Evolutionary conservation across 2,329 filamentous ascomycete species (phyloP).

Genomic region (Polytolypa hystricis): DNA sequence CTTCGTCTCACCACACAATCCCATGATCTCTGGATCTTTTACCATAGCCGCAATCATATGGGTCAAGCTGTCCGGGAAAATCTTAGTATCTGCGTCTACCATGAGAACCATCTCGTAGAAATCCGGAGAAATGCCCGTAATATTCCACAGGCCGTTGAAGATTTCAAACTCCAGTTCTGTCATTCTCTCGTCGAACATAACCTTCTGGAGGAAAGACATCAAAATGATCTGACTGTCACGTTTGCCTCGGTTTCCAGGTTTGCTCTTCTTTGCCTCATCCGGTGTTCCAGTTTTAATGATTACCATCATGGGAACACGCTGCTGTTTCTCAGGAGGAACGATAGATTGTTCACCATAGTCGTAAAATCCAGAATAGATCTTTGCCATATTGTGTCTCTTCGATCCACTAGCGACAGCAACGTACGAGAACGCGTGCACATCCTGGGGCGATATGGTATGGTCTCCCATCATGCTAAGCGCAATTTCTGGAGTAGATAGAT

Average conservation of each 20-base stretch:
- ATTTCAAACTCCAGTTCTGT: conserved; percentile 98
- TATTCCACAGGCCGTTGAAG: conserved; percentile 98
- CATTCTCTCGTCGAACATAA: conserved; percentile 99
- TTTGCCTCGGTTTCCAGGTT: conserved; percentile 96
- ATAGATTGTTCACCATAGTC: conserved; percentile 76
- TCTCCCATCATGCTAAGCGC: conserved; percentile 92
- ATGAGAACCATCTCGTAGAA: conserved; percentile 97
- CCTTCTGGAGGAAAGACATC: conserved; percentile 99
- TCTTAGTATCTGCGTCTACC: conserved; percentile 98
- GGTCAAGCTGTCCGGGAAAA: conserved; percentile 94
- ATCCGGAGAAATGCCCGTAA: conserved; percentile 94
- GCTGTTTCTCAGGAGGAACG: conserved; percentile 77
- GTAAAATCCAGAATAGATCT: conserved; percentile 96
- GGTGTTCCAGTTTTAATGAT: conserved; percentile 93
- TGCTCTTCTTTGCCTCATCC: conserved; percentile 66
- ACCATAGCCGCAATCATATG: conserved; percentile 99
- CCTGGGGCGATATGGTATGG: conserved; percentile 63
- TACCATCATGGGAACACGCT: conserved; percentile 94
- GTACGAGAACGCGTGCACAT: conserved; percentile 86
- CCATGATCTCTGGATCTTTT: conserved; percentile 98
- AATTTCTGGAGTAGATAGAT: conserved; percentile 77
- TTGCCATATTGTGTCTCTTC: conserved; percentile 99
- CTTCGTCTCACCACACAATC: conserved; percentile 96
- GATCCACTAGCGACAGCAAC: conserved; percentile 91
- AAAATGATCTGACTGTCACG: conserved; percentile 97